Evolutionary conservation across 1,284 basidiomycete species (phyloP).

Genomic region (Sparassis latifolia): DNA sequence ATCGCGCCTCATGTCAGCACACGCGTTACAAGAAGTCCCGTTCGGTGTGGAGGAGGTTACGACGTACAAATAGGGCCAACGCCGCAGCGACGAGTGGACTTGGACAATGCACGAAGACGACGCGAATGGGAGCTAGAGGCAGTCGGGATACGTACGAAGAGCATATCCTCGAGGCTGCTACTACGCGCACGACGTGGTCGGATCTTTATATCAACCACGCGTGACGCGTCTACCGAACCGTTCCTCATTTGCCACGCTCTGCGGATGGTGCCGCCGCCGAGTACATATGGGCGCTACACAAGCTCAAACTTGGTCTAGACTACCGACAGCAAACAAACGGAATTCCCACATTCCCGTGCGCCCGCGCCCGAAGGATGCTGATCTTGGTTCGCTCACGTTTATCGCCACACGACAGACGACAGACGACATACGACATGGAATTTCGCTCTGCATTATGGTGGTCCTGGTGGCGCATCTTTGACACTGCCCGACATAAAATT

Average conservation of each 20-base stretch:
- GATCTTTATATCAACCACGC: slow-evolving; percentile 8
- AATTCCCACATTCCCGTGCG: no score
- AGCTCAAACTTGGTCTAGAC: not conserved
- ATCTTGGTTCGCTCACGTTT: no score
- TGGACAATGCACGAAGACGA: not conserved
- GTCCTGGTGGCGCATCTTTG: no score
- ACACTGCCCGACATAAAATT: no score
- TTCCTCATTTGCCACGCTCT: slow-evolving; percentile 4
- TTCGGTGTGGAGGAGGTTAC: not conserved
- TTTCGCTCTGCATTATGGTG: no score
- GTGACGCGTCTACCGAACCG: slow-evolving; percentile 10
- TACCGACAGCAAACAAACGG: not conserved
- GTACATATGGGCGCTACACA: slow-evolving; percentile 5
- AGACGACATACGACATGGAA: no score
- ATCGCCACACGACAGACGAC: no score
- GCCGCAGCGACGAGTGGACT: not conserved
- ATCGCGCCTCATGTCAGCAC: slow-evolving; percentile 34
- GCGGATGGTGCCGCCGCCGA: not conserved
- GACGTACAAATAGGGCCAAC: slow-evolving; percentile 1
- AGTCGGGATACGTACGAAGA: not conserved
- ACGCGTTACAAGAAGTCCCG: slow-evolving; percentile 23
- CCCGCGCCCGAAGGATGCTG: no score
- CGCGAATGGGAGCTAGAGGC: not conserved
- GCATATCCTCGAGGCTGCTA: slow-evolving; percentile 3
- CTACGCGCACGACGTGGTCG: not conserved